Conservation (phyloP, 495 filamentous ascomycete genomes). For the Talaromyces adpressus region DNA sequence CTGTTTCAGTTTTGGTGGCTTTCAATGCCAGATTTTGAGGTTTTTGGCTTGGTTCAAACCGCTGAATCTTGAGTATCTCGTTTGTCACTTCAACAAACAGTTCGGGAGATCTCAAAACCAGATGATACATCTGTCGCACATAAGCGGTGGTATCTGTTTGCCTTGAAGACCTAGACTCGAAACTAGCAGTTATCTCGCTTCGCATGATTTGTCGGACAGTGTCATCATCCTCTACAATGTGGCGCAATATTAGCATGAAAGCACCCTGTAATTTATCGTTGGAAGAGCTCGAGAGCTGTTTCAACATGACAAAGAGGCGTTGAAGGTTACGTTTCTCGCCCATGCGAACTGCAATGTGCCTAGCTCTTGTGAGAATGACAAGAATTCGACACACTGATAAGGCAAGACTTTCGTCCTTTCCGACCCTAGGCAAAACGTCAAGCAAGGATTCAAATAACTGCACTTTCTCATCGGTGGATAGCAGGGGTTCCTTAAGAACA, state of each 20-base stretch:
- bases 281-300: constrained; percentile 73
- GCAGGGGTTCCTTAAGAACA: constrained; percentile 51
- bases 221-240: constrained; percentile 90
- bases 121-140: constrained; percentile 70
- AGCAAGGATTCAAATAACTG: constrained; percentile 68
- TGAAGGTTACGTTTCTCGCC: constrained; percentile 85
- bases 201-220: constrained; percentile 89
- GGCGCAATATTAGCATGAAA: constrained; percentile 82
- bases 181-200: constrained; percentile 73
- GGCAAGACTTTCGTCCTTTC: constrained; percentile 79
- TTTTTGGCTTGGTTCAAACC: constrained; percentile 52
- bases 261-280: constrained; percentile 70
- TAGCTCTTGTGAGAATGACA: constrained; percentile 80
- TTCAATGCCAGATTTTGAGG: constrained; percentile 54
- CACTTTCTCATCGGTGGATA: constrained; percentile 58
- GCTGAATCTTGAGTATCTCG: constrained; percentile 66
- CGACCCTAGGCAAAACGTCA: constrained; percentile 75
- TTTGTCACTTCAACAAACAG: constrained; percentile 88
- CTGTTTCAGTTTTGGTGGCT: constrained; percentile 33
- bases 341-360: constrained; percentile 64
- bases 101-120: constrained; percentile 75
- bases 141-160: constrained; percentile 64
- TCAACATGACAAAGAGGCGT: constrained; percentile 87
- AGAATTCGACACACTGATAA: constrained; percentile 76
- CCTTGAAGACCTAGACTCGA: constrained; percentile 56